A percentile compares a stretch with the other conserved stretches of the same genome.
These are phyloP conservation scores for Rhodotorula kratochvilovae DNA, from an alignment of 768 basidiomycete genomes.

Conservation along the genomic window DNA sequence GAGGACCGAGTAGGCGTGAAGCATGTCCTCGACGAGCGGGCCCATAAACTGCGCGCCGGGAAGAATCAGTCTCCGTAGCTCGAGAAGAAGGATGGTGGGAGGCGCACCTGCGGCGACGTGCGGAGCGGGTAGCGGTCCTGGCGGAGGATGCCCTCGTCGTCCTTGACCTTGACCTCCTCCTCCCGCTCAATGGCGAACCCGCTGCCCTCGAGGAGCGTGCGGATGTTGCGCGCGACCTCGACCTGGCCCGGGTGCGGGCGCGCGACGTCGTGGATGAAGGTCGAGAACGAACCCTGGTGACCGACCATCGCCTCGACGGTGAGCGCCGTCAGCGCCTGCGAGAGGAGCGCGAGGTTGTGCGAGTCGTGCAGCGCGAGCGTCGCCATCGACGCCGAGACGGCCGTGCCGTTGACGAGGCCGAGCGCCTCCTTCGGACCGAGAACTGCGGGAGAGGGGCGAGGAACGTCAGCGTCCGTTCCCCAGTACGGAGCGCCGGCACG, in stretches of 20 bases:
- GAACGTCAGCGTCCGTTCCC: neutral
- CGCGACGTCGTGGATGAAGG: conserved; percentile 65
- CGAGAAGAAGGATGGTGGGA: too few relatives aligned
- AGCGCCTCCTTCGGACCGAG: conserved; percentile 47
- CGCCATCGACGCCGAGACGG: conserved; percentile 60
- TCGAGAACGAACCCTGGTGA: conserved; percentile 47
- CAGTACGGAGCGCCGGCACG: too few relatives aligned
- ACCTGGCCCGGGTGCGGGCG: conserved; percentile 84
- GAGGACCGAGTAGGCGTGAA: conserved; percentile 61
- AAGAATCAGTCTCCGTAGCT: too few relatives aligned
- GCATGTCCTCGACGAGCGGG: conserved; percentile 75
- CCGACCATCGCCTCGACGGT: conserved; percentile 75
- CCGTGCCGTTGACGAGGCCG: conserved; percentile 57
- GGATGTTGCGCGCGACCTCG: conserved; percentile 66
- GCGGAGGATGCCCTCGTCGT: conserved; percentile 68
- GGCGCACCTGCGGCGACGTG: conserved; percentile 26
- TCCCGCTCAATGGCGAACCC: conserved; percentile 66
- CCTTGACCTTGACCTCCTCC: conserved; percentile 64
- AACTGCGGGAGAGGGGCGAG: neutral
- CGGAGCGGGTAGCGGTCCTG: conserved; percentile 68
- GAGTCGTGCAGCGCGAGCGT: conserved; percentile 69
- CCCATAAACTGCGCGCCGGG: conserved; percentile 89
- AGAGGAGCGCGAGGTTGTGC: conserved; percentile 48
- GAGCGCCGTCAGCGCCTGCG: conserved; percentile 74
- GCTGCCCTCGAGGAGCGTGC: conserved; percentile 65